Evolutionary conservation across 1,284 basidiomycete species (phyloP), one percentile per base, ranked within the genome.

Genomic region (Ustilago tritici): DNA sequence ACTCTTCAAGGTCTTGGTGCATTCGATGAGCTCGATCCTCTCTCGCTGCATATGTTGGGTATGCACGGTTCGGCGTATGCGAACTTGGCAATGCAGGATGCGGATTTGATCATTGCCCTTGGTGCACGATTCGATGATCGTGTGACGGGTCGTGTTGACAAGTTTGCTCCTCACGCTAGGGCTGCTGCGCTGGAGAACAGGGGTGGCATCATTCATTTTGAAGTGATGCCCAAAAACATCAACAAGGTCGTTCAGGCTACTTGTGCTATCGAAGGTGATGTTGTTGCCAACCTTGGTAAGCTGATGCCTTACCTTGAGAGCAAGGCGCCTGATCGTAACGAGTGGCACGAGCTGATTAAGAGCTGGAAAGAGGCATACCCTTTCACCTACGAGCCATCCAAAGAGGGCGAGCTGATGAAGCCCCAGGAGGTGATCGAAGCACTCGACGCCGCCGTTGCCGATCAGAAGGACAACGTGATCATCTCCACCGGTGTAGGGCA

Each of bases 1-100:
- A 98, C 95, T 32, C 89, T 99, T 19, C 95, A 97, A 86, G 96
- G 95, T 69, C 92, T 99, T 46, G 97, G 96, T 69, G 92, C 93
- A 1, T 99, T 94, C 85, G 95, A 99, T 87, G 97, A 99, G 89
- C 90, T 90, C 69, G 91, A 95, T 87, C 81, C 82, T 11, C 91
- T 91, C 86, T 92, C 92, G 78, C 88, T 99, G 85, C 95, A 98
- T 88, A 98, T 99, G 96, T 91, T 99, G 65, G 96, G 96, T 78
- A 98, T 99, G 96, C 96, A 99, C 89, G 97, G 97, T 5, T 92
- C 92, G 15, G 95, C 95, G 2, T 98, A 98, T 84, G 96, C 97
- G 83, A 99, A 99, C 88, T 88, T 97, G 61, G 95, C 96, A 3
- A 98, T 99, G 90, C 96, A 99, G 88, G 89, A 93, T 65, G 97